These are phyloP conservation scores for Leccinellum luteum DNA, from an alignment of 768 basidiomycete genomes.

Conservation along the genomic window DNA sequence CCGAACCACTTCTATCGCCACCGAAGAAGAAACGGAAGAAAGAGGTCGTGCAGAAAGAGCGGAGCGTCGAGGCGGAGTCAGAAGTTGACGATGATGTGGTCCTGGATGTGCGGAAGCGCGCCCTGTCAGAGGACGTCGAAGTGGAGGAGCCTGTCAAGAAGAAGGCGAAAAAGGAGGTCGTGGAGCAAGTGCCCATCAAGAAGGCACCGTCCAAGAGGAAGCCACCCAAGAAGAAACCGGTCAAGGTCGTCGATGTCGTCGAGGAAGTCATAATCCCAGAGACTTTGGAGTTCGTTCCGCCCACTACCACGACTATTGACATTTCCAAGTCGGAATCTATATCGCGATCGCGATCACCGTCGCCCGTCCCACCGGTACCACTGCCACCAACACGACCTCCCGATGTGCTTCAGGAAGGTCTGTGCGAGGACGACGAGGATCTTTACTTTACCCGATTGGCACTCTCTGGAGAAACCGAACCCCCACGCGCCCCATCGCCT, in stretches of 20 bases:
- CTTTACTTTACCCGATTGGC: slow-evolving; percentile 64
- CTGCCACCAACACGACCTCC: slow-evolving; percentile 47
- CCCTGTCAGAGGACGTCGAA: slow-evolving; percentile 40
- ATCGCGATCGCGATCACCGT: slow-evolving; percentile 51
- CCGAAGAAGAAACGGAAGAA: slow-evolving; percentile 62
- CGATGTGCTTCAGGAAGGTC: slow-evolving; percentile 51
- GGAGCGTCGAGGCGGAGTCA: slow-evolving; percentile 52
- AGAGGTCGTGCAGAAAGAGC: slow-evolving; percentile 36
- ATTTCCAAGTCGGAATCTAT: slow-evolving; percentile 43
- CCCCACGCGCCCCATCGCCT: slow-evolving; percentile 27
- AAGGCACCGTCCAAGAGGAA: slow-evolving; percentile 35
- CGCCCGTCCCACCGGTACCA: slow-evolving; percentile 42
- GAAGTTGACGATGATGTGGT: slow-evolving; percentile 52
- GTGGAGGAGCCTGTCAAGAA: slow-evolving; percentile 32
- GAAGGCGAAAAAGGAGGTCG: slow-evolving; percentile 31
- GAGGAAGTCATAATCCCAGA: slow-evolving; percentile 54
- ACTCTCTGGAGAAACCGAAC: slow-evolving; percentile 27
- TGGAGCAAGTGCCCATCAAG: slow-evolving; percentile 36
- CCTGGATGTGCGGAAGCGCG: slow-evolving; percentile 43
- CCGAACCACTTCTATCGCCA: slow-evolving; percentile 37
- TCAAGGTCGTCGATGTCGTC: slow-evolving; percentile 37
- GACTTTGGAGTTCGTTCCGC: slow-evolving; percentile 46
- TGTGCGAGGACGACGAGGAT: slow-evolving; percentile 89
- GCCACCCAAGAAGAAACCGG: slow-evolving; percentile 29
- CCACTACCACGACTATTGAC: slow-evolving; percentile 50